Conservation (phyloP, 306 rosid species). For the Cucurbita ficifolia region DNA sequence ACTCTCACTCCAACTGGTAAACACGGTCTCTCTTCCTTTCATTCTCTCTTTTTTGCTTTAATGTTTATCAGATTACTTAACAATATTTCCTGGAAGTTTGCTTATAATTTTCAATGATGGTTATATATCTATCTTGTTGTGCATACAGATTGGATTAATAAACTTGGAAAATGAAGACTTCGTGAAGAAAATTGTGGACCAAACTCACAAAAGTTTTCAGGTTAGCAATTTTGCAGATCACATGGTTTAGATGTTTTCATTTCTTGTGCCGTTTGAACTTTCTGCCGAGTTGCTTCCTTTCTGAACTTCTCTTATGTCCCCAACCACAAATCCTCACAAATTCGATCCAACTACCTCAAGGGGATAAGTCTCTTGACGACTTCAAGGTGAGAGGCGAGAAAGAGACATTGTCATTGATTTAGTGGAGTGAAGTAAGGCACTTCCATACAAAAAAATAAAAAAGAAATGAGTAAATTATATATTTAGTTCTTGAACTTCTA, state of each 20-base stretch:
- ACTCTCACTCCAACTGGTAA: neutral
- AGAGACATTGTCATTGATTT: neutral
- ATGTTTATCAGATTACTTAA: neutral
- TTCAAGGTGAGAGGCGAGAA: neutral
- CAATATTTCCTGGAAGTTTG: neutral
- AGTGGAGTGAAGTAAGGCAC: neutral
- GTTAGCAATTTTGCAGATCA: constrained; percentile 25
- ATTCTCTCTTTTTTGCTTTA: neutral
- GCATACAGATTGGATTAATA: constrained; percentile 61
- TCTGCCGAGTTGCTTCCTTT: neutral
- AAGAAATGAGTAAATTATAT: no score
- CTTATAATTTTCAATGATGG: neutral
- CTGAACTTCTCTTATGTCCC: neutral
- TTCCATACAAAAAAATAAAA: no score
- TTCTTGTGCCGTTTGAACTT: neutral
- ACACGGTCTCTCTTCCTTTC: neutral
- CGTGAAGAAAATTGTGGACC: constrained; percentile 52
- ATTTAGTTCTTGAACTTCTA: no score
- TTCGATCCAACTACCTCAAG: neutral
- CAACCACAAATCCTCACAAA: neutral
- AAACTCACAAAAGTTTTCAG: constrained; percentile 53
- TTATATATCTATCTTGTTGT: neutral
- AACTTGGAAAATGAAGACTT: constrained; percentile 82
- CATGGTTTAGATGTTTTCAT: neutral
- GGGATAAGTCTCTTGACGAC: neutral